A percentile compares a stretch with the other conserved stretches of the same genome.
Evolutionary conservation across 2,329 filamentous ascomycete species (phyloP).

Genomic region (Kalaharituber pfeilii): DNA sequence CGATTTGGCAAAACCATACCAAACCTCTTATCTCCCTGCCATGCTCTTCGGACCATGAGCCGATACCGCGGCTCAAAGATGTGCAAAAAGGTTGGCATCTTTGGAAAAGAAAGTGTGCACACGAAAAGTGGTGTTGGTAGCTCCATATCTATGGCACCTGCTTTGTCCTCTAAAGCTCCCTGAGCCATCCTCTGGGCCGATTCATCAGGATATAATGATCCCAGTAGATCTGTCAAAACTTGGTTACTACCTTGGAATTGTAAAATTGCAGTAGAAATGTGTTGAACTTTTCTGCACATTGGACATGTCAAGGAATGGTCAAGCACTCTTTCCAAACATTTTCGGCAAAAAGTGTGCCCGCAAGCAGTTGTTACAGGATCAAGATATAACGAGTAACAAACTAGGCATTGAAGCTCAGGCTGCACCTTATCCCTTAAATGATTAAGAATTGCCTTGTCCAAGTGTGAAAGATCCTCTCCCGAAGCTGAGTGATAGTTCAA

Average conservation of each 20-base stretch:
- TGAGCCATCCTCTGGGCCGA: constrained; percentile 40
- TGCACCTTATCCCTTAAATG: constrained; percentile 44
- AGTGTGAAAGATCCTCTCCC: constrained; percentile 19
- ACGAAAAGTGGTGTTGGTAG: constrained; percentile 58
- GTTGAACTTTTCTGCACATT: constrained; percentile 52
- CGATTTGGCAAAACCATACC: constrained; percentile 66
- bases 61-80: constrained; percentile 88
- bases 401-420: constrained; percentile 67
- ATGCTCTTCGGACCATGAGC: constrained; percentile 65
- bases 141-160: constrained; percentile 36
- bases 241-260: constrained; percentile 34
- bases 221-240: constrained; percentile 44
- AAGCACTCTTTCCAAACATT: constrained; percentile 57
- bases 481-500: constrained; percentile 16
- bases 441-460: constrained; percentile 37
- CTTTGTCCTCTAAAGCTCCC: constrained; percentile 40
- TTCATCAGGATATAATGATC: constrained; percentile 51
- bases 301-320: constrained; percentile 67
- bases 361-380: constrained; percentile 73
- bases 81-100: constrained; percentile 70
- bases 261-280: constrained; percentile 12
- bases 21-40: constrained; percentile 53
- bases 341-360: constrained; percentile 76
- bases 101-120: constrained; percentile 64
- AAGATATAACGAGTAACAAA: constrained; percentile 66